Conservation (phyloP, 371 early-diverging fungal genomes). For the Vairimorpha necatrix region DNA sequence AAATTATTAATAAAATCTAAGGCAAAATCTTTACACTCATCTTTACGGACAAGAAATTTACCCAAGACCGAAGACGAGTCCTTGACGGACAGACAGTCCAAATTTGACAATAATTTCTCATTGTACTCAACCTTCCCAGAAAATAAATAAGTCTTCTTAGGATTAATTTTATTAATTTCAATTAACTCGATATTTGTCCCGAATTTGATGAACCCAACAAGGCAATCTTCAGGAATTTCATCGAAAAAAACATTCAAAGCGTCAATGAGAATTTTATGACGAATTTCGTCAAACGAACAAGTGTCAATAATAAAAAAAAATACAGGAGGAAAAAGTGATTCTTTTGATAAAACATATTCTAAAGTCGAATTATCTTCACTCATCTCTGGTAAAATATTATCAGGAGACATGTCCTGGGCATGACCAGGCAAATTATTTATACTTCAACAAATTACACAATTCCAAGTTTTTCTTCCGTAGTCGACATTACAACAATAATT, state of each 20-base stretch:
- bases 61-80: neutral
- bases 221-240: slow-evolving; percentile 79
- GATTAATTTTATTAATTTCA: slow-evolving; percentile 70
- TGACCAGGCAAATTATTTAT: slow-evolving; percentile 94
- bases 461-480: slow-evolving; percentile 86
- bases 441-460: slow-evolving; percentile 92
- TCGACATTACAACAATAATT: slow-evolving; percentile 95
- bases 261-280: slow-evolving; percentile 87
- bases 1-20: slow-evolving; percentile 85
- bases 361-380: slow-evolving; percentile 83
- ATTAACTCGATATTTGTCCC: slow-evolving; percentile 82
- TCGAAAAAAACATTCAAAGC: slow-evolving; percentile 78
- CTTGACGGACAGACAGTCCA: slow-evolving; percentile 19
- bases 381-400: slow-evolving; percentile 90
- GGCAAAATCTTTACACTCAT: slow-evolving; percentile 82
- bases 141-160: slow-evolving; percentile 88
- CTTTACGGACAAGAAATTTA: slow-evolving; percentile 68
- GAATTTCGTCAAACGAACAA: slow-evolving; percentile 77
- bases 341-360: slow-evolving; percentile 77
- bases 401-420: slow-evolving; percentile 85
- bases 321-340: slow-evolving; percentile 78
- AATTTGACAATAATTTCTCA: slow-evolving; percentile 66
- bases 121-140: slow-evolving; percentile 90
- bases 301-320: slow-evolving; percentile 96
- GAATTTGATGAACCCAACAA: slow-evolving; percentile 89